Conservation (phyloP, 2,329 filamentous ascomycete genomes). For the Fusarium heterosporum region DNA sequence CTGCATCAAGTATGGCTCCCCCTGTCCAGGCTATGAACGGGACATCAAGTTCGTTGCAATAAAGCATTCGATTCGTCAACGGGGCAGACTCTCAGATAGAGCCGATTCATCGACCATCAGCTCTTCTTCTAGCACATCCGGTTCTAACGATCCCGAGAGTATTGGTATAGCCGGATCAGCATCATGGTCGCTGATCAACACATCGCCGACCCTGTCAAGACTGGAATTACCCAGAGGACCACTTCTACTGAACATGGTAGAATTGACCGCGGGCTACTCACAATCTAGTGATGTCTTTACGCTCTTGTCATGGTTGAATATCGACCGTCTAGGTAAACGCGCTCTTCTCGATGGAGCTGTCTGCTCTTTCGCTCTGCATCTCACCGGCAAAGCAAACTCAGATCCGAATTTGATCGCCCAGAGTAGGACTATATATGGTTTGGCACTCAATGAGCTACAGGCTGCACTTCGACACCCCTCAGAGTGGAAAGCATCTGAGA, state of each 20-base stretch:
- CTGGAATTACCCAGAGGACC: constrained; percentile 45
- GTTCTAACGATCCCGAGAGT: constrained; percentile 20
- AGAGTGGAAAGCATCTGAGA: constrained; percentile 56
- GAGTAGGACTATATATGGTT: constrained; percentile 55
- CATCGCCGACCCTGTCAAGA: constrained; percentile 29
- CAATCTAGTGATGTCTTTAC: constrained; percentile 40
- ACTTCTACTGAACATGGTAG: constrained; percentile 50
- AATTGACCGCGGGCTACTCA: constrained; percentile 35
- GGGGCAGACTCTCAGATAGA: constrained; percentile 34
- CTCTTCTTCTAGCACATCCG: constrained; percentile 20
- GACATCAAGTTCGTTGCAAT: constrained; percentile 55
- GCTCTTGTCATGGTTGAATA: constrained; percentile 46
- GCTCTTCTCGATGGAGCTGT: constrained; percentile 55
- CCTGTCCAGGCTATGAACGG: constrained; percentile 56
- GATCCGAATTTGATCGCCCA: constrained; percentile 49
- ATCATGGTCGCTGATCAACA: constrained; percentile 10
- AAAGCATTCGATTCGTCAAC: constrained; percentile 54
- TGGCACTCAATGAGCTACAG: constrained; percentile 53
- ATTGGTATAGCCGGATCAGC: constrained; percentile 2
- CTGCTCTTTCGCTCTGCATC: constrained; percentile 53
- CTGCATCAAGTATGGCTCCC: constrained; percentile 54
- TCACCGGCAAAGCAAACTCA: constrained; percentile 52
- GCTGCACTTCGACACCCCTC: constrained; percentile 51
- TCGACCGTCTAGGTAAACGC: constrained; percentile 51
- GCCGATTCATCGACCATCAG: constrained; percentile 17